Percentiles rank a stretch among this genome's conserved stretches.
Conservation (phyloP, 306 rosid genomes). For the Trichosanthes truncata region DNA sequence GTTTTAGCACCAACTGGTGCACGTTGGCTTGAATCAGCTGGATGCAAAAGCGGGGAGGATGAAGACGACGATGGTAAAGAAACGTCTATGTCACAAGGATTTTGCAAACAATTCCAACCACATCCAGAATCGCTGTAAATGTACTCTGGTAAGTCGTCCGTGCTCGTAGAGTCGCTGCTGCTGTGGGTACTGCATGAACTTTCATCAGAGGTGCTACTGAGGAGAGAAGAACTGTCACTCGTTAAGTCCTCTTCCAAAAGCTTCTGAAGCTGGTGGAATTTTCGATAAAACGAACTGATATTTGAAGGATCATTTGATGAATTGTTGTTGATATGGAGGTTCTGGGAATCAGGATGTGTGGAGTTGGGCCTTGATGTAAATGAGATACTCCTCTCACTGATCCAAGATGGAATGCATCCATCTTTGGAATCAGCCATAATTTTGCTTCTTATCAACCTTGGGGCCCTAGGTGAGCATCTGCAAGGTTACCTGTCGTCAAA, state of each 20-base stretch:
- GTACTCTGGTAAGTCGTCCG: constrained; percentile 71
- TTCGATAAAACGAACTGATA: constrained; percentile 32
- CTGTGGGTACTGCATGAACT: constrained; percentile 76
- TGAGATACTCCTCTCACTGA: constrained; percentile 24
- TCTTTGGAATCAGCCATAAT: constrained; percentile 39
- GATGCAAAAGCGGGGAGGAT: constrained; percentile 25
- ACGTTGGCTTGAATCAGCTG: not conserved
- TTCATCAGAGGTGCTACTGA: constrained; percentile 70
- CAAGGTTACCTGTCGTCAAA: not conserved
- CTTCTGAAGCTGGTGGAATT: constrained; percentile 35
- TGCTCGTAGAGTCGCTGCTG: constrained; percentile 48
- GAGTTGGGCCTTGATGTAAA: constrained; percentile 19
- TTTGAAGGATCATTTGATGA: constrained; percentile 30
- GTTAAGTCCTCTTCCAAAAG: constrained; percentile 66
- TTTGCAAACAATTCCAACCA: constrained; percentile 26
- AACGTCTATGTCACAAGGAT: constrained; percentile 40
- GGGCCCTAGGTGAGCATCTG: constrained; percentile 92
- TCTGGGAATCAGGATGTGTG: constrained; percentile 20
- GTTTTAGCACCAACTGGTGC: not conserved
- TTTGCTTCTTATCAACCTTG: constrained; percentile 50
- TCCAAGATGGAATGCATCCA: constrained; percentile 29
- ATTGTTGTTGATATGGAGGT: constrained; percentile 11
- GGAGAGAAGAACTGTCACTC: constrained; percentile 76
- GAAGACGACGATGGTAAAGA: constrained; percentile 35
- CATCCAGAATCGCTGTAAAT: constrained; percentile 59